phyloP scores from a whole-genome alignment of 176 grass and related monocot genomes.

The Aechmea fasciata region DNA sequence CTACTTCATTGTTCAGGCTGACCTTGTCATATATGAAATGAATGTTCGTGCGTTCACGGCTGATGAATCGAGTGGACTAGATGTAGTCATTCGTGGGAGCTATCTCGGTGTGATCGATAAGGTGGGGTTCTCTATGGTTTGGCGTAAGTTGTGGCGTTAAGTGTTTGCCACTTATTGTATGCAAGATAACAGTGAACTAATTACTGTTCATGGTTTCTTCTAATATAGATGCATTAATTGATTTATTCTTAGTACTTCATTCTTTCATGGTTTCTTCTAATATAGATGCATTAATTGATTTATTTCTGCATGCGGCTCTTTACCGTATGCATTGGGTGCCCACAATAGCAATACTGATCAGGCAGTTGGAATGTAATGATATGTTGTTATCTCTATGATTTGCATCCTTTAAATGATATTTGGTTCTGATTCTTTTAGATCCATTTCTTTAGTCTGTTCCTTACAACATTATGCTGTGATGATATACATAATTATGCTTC shows the following conservation, averaged over 20 bases:
- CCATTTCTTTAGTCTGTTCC: neutral
- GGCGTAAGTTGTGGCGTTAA: neutral
- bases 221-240: neutral
- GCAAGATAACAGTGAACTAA: neutral
- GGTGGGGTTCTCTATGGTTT: conserved; percentile 34
- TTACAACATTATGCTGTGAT: neutral
- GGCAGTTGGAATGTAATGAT: neutral
- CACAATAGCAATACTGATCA: too few species aligned
- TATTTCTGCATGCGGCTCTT: neutral
- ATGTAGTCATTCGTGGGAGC: conserved; percentile 53
- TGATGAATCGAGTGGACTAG: conserved; percentile 63
- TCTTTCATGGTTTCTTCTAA: too few species aligned
- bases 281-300: too few species aligned
- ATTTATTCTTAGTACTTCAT: neutral
- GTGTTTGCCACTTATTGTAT: neutral
- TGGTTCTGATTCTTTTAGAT: neutral
- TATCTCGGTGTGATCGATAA: conserved; percentile 96
- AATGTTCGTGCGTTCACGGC: conserved; percentile 82
- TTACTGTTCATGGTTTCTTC: neutral
- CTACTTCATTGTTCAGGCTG: conserved; percentile 48
- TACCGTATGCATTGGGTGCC: neutral
- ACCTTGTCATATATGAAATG: conserved; percentile 99
- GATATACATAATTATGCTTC: neutral
- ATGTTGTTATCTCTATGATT: neutral
- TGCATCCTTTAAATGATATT: neutral